These are phyloP conservation scores for Rhodotorula sp. DNA, from an alignment of 1,284 basidiomycete genomes.

Conservation along the genomic window DNA sequence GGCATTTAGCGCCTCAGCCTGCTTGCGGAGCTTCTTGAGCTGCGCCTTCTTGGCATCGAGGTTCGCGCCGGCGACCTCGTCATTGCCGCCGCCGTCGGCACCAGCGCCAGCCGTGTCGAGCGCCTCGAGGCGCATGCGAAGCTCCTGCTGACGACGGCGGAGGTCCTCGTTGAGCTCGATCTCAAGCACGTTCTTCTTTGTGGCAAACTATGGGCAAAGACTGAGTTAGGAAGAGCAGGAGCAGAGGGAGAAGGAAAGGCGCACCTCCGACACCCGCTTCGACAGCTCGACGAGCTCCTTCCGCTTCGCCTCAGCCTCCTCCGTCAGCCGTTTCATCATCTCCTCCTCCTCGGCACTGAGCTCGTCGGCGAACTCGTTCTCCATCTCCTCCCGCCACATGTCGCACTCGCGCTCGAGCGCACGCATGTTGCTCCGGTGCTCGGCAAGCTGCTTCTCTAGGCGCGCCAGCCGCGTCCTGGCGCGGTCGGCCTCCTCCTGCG, in stretches of 20 bases:
- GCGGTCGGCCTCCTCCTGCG: constrained; percentile 72
- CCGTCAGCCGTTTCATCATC: constrained; percentile 69
- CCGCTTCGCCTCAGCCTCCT: constrained; percentile 73
- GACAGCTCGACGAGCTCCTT: constrained; percentile 69
- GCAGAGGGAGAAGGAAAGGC: constrained; percentile 44
- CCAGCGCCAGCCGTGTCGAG: constrained; percentile 61
- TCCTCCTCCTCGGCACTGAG: constrained; percentile 73
- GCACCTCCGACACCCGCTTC: constrained; percentile 70
- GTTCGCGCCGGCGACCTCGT: constrained; percentile 55
- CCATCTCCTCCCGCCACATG: constrained; percentile 72
- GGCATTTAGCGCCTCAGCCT: constrained; percentile 66
- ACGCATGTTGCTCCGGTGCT: constrained; percentile 70
- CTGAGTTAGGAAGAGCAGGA: background rate
- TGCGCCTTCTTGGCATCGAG: constrained; percentile 70
- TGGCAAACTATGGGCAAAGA: constrained; percentile 63
- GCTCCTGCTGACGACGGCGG: constrained; percentile 72
- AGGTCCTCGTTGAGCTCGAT: constrained; percentile 92
- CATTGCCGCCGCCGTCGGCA: constrained; percentile 56
- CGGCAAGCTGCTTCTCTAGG: constrained; percentile 69
- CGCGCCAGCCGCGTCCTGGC: constrained; percentile 64
- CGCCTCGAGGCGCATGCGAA: constrained; percentile 73
- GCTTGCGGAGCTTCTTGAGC: constrained; percentile 64
- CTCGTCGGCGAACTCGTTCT: constrained; percentile 65
- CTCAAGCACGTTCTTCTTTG: constrained; percentile 76
- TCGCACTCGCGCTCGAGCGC: constrained; percentile 61